Evolutionary conservation across 78 protist genomes (phyloP).

Genomic region (Chrysochromulina tobinii): DNA sequence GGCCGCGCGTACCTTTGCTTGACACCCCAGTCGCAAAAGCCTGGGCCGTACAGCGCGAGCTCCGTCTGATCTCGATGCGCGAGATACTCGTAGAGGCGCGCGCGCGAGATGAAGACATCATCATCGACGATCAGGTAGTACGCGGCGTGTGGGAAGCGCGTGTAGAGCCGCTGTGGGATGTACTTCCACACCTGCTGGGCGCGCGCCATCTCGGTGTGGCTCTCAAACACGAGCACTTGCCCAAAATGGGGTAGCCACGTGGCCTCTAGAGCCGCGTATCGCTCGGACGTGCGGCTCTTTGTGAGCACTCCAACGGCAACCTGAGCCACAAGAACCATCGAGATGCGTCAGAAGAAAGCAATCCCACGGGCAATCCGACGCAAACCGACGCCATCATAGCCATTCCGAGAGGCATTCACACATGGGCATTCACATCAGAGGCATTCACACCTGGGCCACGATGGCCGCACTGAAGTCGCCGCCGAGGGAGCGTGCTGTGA

Average conservation of each 20-base stretch:
- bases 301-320: background rate
- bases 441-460: no score
- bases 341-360: no score
- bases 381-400: no score
- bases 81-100: background rate
- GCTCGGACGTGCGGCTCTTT: background rate
- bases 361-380: no score
- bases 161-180: background rate
- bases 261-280: background rate
- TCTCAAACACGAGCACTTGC: background rate
- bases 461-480: no score
- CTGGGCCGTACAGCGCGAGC: constrained; percentile 2
- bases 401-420: no score
- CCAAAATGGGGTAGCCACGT: background rate
- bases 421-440: no score
- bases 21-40: background rate
- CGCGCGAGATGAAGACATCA: background rate
- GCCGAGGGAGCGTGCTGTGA: no score
- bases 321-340: no score
- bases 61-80: background rate
- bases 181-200: constrained; percentile 12
- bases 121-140: background rate
- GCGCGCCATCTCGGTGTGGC: background rate
- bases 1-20: background rate
- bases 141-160: background rate